Percentiles rank a stretch among this genome's conserved stretches.
These are phyloP conservation scores for Triticum urartu DNA, from an alignment of 176 grass and related monocot genomes.

Conservation along the genomic window DNA sequence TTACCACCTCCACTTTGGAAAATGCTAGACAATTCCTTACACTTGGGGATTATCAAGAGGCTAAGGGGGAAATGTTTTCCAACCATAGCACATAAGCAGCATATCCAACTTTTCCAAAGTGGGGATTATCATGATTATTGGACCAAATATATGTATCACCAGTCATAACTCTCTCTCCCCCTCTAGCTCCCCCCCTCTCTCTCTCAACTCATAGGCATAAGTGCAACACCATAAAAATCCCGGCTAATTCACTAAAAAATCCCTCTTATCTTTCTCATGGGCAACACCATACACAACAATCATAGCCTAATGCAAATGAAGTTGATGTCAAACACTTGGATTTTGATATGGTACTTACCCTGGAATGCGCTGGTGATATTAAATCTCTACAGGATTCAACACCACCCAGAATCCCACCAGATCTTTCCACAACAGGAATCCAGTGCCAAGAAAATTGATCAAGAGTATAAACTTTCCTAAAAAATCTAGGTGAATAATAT, in stretches of 20 bases:
- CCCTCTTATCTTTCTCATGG: neutral
- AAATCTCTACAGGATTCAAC: neutral
- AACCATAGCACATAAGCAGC: neutral
- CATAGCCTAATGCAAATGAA: neutral
- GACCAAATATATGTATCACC: neutral
- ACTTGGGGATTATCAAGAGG: too few species aligned
- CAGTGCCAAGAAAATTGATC: neutral
- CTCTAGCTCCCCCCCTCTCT: neutral
- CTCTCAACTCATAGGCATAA: neutral
- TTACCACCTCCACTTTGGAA: too few species aligned
- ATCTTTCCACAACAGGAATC: neutral
- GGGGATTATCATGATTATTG: neutral
- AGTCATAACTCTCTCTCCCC: neutral
- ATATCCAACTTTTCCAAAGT: neutral
- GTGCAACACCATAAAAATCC: too few species aligned
- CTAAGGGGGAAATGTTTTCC: too few species aligned
- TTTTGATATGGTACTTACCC: neutral
- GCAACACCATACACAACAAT: neutral
- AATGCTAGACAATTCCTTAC: too few species aligned
- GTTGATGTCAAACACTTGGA: neutral
- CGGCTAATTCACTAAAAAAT: neutral
- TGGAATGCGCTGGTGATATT: neutral
- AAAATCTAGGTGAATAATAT: neutral
- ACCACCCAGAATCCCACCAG: neutral
- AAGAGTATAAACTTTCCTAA: neutral